Conservation (phyloP, 257 asterid species). For the Solanum arcanum region DNA sequence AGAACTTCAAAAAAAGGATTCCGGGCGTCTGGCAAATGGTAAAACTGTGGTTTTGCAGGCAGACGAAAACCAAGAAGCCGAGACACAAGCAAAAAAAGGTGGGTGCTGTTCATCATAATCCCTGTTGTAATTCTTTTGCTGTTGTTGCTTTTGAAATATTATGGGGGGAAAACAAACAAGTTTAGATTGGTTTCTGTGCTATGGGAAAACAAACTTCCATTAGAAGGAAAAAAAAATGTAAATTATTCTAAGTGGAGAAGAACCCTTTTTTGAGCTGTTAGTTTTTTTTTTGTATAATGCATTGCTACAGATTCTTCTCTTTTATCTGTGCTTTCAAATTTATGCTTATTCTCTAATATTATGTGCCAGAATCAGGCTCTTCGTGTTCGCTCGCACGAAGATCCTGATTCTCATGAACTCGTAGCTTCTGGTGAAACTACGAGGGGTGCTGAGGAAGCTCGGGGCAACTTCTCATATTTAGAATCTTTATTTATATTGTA, state of each 20-base stretch:
- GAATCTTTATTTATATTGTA: background rate
- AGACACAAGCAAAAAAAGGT: constrained; percentile 31
- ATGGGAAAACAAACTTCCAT: constrained; percentile 9
- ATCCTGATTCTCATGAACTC: background rate
- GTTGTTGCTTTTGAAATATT: background rate
- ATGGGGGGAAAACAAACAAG: background rate
- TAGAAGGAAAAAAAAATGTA: background rate
- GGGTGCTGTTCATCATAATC: constrained; percentile 55
- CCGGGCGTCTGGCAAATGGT: constrained; percentile 41
- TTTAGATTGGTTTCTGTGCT: constrained; percentile 3
- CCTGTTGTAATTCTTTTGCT: background rate
- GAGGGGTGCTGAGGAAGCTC: background rate
- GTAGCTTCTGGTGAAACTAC: background rate
- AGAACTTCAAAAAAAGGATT: constrained; percentile 60
- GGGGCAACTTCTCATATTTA: background rate
- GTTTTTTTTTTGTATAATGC: background rate
- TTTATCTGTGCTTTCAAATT: background rate
- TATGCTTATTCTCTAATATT: background rate
- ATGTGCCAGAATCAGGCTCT: background rate
- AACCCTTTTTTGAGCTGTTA: background rate
- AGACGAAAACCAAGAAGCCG: constrained; percentile 35
- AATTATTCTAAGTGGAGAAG: background rate
- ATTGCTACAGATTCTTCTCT: background rate
- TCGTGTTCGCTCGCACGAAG: background rate
- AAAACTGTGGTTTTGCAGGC: constrained; percentile 65